A percentile compares a stretch with the other conserved stretches of the same genome.
These are phyloP conservation scores for Guyanaporus albipodus DNA, from an alignment of 768 basidiomycete species.

Conservation along the genomic window DNA sequence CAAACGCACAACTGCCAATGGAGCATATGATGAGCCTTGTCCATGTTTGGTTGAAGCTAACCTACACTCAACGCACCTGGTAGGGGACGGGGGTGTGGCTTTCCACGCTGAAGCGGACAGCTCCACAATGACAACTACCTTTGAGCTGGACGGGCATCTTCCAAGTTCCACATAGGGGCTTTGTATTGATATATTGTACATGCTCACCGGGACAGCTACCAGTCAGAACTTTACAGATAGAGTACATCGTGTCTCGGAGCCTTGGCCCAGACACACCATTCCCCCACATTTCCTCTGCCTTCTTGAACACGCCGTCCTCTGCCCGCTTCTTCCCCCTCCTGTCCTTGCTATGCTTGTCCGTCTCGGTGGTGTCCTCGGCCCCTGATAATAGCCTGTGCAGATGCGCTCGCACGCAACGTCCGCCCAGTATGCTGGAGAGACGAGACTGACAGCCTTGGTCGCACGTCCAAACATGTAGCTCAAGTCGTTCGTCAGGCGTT, in stretches of 20 bases:
- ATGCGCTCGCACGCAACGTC: conserved; percentile 50
- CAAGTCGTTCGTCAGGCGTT: conserved; percentile 47
- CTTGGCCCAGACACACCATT: conserved; percentile 45
- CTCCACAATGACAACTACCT: conserved; percentile 37
- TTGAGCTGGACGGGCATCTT: conserved; percentile 50
- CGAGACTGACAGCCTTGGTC: conserved; percentile 43
- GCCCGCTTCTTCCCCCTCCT: conserved; percentile 30
- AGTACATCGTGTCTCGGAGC: conserved; percentile 70
- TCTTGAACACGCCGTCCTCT: conserved; percentile 48
- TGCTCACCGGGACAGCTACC: too few species aligned
- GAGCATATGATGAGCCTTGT: background rate
- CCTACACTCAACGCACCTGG: conserved; percentile 37
- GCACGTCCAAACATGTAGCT: conserved; percentile 58
- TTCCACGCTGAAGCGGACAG: conserved; percentile 32
- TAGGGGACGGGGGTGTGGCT: conserved; percentile 61
- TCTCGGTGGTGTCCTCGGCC: conserved; percentile 5
- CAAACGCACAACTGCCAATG: conserved; percentile 51
- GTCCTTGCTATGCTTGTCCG: conserved; percentile 25
- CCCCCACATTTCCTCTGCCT: conserved; percentile 54
- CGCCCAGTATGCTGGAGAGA: conserved; percentile 39
- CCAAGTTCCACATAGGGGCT: background rate
- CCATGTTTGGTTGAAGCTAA: background rate
- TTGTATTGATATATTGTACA: too few species aligned
- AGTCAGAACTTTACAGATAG: conserved; percentile 40
- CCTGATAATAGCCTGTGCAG: conserved; percentile 42